Base-by-base conservation (phyloP, 306 rosid genomes). In the Cucurbita moschata region DNA sequence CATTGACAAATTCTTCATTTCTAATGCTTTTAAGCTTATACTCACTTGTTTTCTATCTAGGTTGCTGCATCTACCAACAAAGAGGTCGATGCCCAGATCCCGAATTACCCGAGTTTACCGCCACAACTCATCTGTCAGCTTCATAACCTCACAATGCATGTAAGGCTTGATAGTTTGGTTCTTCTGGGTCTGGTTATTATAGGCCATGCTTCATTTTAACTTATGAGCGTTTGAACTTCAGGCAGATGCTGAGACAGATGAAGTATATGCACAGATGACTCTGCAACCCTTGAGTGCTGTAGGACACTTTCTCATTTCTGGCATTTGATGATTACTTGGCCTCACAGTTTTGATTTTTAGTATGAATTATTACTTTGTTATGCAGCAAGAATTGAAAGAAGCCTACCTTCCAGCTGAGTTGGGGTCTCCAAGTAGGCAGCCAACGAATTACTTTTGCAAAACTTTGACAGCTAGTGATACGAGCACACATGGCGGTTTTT, bases 401-500 rank as follows among this genome's bases (percentile, higher is more conserved):
- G 89, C 87, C 74, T 95, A 89, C 86, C 93, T 89, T 73, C 97
- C 97, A 37, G 92, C 93, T 6, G 96, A 90, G 76, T 82, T 95
- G 79, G 97, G 99, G 40, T 74, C 85, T 82, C 87, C 96, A 2
- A 91, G 89, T 77, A 95, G 88, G 79, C 99, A 95, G 84, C 99
- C 99, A 8, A 91, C 99, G 47, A 95, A 95, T 75, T 91, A 95
- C 66, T 95, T 95, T 76, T 89, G 99, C 84, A 95, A 91, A 79
- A 91, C 99, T 72, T 88, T 95, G 89, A 95, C 97, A 38, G 99
- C 99, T 49, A 94, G 99, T 76, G 99, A 94, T 78, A 94, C 99
- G n/a, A 95, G 99, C 79, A 95, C 97, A 67, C 99, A 91, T 68
- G 99, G 99, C 23, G 99, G 99, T 26, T 95, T 95, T 78, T 95